Percentiles rank a stretch among this genome's conserved stretches.
Conservation (phyloP, 768 basidiomycete genomes). For the Artomyces pyxidatus region DNA sequence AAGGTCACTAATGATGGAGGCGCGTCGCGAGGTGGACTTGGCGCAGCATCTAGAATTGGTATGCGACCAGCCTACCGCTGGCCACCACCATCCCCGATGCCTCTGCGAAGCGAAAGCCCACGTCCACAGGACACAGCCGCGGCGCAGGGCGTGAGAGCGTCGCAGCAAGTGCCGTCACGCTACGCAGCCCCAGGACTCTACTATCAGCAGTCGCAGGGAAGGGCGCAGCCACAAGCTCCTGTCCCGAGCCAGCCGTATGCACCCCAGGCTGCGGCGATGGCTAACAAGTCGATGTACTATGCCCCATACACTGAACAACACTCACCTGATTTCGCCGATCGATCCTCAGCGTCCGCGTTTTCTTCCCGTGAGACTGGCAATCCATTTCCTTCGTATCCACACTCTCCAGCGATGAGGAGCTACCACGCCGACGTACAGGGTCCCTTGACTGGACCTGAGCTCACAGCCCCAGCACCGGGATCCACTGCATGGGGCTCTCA, state of each 20-base stretch:
- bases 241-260: neutral
- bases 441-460: neutral
- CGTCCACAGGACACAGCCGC: neutral
- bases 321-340: neutral
- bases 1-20: neutral
- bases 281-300: neutral
- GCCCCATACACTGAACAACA: neutral
- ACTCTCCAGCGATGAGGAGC: neutral
- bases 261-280: neutral
- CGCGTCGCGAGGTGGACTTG: neutral
- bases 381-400: neutral
- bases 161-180: neutral
- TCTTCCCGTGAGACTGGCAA: neutral
- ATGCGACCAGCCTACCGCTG: neutral
- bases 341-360: neutral
- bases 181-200: neutral
- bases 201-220: no score
- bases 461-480: neutral
- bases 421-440: neutral
- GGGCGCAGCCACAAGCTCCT: neutral
- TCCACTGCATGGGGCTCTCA: neutral
- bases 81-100: neutral
- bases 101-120: neutral
- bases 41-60: neutral
- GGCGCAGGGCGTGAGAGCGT: neutral